Percentiles rank a stretch among this genome's conserved stretches.
phyloP scores from a whole-genome alignment of 1,284 basidiomycete species.

The Cryptococcus sp. region DNA sequence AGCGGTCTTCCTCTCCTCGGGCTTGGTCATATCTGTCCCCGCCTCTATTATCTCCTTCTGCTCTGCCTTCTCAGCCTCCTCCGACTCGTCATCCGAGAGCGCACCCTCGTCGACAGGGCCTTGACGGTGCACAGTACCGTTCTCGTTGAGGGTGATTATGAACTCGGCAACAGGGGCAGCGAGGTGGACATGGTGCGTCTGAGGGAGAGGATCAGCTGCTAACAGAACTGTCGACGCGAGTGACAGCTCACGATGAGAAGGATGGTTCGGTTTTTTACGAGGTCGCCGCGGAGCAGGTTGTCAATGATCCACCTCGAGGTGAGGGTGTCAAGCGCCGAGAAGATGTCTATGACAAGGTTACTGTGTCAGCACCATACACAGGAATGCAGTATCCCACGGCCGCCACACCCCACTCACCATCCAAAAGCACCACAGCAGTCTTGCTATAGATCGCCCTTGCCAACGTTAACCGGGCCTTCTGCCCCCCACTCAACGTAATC shows the following conservation, averaged over 20 bases:
- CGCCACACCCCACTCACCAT: conserved; percentile 38
- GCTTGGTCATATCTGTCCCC: conserved; percentile 32
- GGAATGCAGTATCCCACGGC: neutral
- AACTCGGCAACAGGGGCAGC: conserved; percentile 62
- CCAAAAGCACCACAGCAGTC: conserved; percentile 60
- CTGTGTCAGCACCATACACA: neutral
- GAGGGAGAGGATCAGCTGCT: conserved; percentile 27
- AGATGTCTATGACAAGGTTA: conserved; percentile 57
- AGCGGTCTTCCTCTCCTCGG: conserved; percentile 37
- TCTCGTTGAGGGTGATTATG: conserved; percentile 60
- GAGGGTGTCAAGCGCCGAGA: conserved; percentile 55
- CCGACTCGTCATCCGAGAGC: conserved; percentile 23
- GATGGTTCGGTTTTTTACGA: conserved; percentile 66
- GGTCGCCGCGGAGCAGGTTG: conserved; percentile 66
- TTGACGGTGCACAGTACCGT: conserved; percentile 47
- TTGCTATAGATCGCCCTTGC: conserved; percentile 67
- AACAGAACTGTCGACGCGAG: too few relatives aligned
- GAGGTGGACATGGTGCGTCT: conserved; percentile 68
- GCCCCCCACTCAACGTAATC: conserved; percentile 62
- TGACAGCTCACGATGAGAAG: conserved; percentile 63
- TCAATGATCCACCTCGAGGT: conserved; percentile 74
- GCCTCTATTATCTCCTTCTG: conserved; percentile 44
- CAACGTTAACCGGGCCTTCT: conserved; percentile 64
- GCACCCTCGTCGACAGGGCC: conserved; percentile 38
- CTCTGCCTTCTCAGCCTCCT: conserved; percentile 49